Evolutionary conservation across 1,139 yeast genomes (phyloP).

Genomic region (Debaryomycetaceae sp.): DNA sequence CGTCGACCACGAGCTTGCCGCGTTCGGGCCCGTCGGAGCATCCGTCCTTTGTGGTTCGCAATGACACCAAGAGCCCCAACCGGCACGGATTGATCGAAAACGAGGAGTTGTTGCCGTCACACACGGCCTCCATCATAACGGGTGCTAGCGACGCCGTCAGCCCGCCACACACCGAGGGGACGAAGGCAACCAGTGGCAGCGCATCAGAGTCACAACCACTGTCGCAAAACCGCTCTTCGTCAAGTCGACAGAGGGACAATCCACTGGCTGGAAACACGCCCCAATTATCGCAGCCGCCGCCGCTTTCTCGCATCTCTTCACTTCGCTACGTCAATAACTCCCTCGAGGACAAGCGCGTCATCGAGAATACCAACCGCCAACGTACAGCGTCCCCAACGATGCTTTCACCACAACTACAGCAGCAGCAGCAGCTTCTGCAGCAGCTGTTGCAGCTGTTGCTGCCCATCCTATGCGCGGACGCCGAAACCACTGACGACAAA

Average conservation of each 20-base stretch:
- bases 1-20: conserved; percentile 11
- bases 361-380: conserved; percentile 11
- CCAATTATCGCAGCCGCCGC: conserved; percentile 10
- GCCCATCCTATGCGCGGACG: not conserved
- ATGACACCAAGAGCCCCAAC: conserved; percentile 22
- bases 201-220: too few species aligned
- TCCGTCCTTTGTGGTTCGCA: conserved; percentile 17
- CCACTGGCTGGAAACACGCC: too few species aligned
- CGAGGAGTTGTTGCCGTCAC: conserved; percentile 2
- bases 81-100: conserved; percentile 17
- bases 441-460: not conserved
- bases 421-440: not conserved
- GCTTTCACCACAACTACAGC: not conserved
- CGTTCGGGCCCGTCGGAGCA: conserved; percentile 11
- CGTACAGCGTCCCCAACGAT: conserved; percentile 4
- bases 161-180: too few species aligned
- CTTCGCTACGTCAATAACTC: conserved; percentile 13
- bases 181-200: too few species aligned
- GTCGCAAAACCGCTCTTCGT: too few species aligned
- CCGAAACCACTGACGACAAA: conserved; percentile 11
- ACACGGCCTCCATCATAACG: conserved; percentile 5
- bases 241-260: too few species aligned
- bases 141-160: too few species aligned
- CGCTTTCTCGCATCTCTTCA: conserved; percentile 13
- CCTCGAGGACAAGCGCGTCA: conserved; percentile 12